Evolutionary conservation across 805 yeast genomes (phyloP), one percentile per base, ranked within the genome.

Genomic region (Clavispora vitiphila): DNA sequence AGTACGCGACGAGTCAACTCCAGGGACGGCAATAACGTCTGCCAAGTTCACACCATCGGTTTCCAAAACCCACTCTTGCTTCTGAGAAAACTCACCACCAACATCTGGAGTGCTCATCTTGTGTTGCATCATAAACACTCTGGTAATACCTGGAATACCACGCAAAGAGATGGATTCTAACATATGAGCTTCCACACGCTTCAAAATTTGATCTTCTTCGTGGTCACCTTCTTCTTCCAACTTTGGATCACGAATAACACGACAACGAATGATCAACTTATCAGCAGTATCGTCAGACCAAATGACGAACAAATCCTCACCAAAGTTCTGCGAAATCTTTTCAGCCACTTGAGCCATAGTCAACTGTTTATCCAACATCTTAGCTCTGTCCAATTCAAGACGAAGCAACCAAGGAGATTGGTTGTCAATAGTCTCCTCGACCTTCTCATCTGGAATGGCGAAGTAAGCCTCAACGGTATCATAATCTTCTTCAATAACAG

Each of bases 271-370:
- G 48, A 93, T 83, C 66, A 93, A 82, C 66, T 89, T 90, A 53
- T 91, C 97, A 35, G 97, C 96, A 58, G 93, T 91, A 72, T 93
- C 99, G 74, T 95, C 99, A 37, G 97, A 88, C 98, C 99, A 93
- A 58, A 93, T 93, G 31, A 93, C 96, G 58, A 91, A 93, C 68
- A 93, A 70, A 67, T 93, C 99, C 55, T 89, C 95, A 41, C 90
- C 95, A 64, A 93, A 93, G 49, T 86, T 83, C 59, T 86, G 90
- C 50, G 89, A 83, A 47, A 93, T 93, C 72, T 84, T 89, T 55
- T 89, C 95, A 21, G 99, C 97, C 42, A 93, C 98, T 71, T 93
- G 96, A 51, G 95, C 86, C 97, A 95, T 93, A 4, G 96, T 87
- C 61, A 93, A 77, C 65, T 93, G 96, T 66, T 93, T 89, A 71